phyloP scores from a whole-genome alignment of 192 early-diverging fungal genomes.

The Umbelopsis ramanniana region DNA sequence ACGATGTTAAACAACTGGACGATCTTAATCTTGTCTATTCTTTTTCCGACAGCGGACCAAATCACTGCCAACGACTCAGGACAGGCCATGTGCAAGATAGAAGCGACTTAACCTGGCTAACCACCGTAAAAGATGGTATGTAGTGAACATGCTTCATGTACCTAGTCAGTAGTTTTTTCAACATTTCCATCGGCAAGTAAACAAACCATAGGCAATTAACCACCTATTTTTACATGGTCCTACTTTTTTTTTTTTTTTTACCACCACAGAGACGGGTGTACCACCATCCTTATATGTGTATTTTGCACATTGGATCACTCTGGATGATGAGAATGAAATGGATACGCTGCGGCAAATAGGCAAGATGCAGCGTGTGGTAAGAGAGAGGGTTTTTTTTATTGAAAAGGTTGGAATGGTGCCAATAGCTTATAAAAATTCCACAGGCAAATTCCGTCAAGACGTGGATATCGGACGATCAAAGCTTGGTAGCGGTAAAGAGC shows the following conservation, averaged over 20 bases:
- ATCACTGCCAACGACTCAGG: neutral
- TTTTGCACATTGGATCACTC: neutral
- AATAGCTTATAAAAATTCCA: neutral
- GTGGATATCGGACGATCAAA: constrained; percentile 13
- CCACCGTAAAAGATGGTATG: neutral
- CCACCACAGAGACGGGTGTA: neutral
- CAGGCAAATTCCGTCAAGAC: constrained; percentile 1
- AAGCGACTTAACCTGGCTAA: neutral
- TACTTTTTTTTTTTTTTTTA: neutral
- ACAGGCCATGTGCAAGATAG: neutral
- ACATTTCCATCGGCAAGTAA: neutral
- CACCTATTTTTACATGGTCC: neutral
- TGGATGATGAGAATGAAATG: neutral
- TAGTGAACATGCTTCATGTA: neutral
- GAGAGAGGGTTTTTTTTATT: neutral
- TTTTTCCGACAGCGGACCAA: neutral
- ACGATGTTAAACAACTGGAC: constrained; percentile 1
- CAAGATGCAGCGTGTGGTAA: constrained; percentile 6
- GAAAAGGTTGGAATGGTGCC: too few species aligned
- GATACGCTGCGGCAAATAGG: neutral
- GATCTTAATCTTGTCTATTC: constrained; percentile 20
- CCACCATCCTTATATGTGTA: constrained; percentile 6
- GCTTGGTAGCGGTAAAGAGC: neutral
- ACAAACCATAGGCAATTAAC: neutral
- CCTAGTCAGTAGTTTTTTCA: neutral